Conservation (phyloP, 257 asterid species). For the Przewalskia tangutica region DNA sequence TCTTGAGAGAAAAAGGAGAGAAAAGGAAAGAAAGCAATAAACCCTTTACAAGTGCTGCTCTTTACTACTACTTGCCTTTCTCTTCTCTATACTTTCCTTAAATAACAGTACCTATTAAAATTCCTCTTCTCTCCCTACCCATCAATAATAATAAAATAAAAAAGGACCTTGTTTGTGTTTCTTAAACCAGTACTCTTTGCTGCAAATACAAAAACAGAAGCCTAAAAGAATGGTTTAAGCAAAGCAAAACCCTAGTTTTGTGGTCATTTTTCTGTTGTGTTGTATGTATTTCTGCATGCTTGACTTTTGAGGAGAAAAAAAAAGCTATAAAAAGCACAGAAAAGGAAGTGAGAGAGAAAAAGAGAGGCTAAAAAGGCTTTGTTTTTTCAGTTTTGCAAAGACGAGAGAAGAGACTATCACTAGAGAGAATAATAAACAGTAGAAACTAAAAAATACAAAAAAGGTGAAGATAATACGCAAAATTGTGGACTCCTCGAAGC, state of each 20-base stretch:
- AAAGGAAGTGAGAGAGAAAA: constrained; percentile 1
- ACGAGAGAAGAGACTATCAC: background rate
- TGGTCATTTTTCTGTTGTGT: background rate
- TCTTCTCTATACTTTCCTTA: constrained; percentile 10
- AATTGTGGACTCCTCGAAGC: constrained; percentile 32
- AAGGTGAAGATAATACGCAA: constrained; percentile 24
- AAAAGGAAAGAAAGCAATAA: constrained; percentile 5
- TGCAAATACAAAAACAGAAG: background rate
- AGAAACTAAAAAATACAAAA: background rate
- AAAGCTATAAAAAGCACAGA: background rate
- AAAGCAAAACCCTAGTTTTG: constrained; percentile 17
- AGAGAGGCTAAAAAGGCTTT: background rate
- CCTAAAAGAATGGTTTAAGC: background rate
- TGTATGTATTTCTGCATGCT: constrained; percentile 12
- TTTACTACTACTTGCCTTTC: constrained; percentile 15
- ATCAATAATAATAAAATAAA: background rate
- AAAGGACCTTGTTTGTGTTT: background rate
- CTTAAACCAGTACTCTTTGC: background rate
- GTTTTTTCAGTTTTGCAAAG: background rate
- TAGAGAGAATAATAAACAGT: background rate
- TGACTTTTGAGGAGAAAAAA: constrained; percentile 8
- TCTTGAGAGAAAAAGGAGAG: constrained; percentile 12
- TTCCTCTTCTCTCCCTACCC: background rate
- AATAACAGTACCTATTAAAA: background rate
- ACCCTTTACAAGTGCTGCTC: background rate